Percentiles rank a stretch among this genome's conserved stretches.
These are phyloP conservation scores for Tulasnella sp. DNA, from an alignment of 768 basidiomycete genomes.

Conservation along the genomic window DNA sequence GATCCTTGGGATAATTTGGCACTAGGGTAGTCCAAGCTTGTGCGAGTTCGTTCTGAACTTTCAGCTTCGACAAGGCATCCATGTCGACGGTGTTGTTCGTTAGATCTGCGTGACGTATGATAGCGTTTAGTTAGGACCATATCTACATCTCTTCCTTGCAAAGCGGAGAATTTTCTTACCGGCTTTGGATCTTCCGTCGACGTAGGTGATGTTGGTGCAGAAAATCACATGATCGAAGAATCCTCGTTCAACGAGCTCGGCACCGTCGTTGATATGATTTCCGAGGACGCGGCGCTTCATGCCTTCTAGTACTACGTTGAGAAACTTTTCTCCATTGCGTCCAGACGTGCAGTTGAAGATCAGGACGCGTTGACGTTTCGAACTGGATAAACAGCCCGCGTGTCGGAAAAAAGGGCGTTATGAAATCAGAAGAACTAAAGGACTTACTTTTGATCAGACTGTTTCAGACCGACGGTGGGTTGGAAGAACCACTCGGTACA, in stretches of 20 bases:
- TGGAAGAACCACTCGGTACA: conserved; percentile 84
- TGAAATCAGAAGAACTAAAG: background rate
- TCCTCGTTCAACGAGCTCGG: conserved; percentile 29
- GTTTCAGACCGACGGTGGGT: conserved; percentile 44
- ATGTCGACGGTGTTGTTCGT: conserved; percentile 58
- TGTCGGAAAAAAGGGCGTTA: background rate
- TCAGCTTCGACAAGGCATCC: conserved; percentile 55
- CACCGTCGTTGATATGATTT: conserved; percentile 24
- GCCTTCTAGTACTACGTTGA: conserved; percentile 50
- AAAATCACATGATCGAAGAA: conserved; percentile 88
- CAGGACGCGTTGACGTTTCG: conserved; percentile 45
- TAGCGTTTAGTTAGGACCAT: conserved; percentile 12
- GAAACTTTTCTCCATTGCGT: conserved; percentile 67
- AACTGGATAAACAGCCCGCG: background rate
- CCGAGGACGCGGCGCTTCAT: conserved; percentile 41
- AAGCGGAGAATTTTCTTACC: conserved; percentile 42
- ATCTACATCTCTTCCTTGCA: background rate
- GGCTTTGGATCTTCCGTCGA: conserved; percentile 81
- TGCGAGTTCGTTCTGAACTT: conserved; percentile 68
- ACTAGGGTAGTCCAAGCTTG: conserved; percentile 60
- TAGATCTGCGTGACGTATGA: conserved; percentile 50
- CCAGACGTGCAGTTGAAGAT: conserved; percentile 95
- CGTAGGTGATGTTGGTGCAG: conserved; percentile 93
- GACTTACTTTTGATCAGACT: conserved; percentile 18
- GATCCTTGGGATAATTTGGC: conserved; percentile 50